Percentiles rank a stretch among this genome's conserved stretches.
These are phyloP conservation scores for Triglochin maritima DNA, from an alignment of 106 monocot genomes.

Conservation along the genomic window DNA sequence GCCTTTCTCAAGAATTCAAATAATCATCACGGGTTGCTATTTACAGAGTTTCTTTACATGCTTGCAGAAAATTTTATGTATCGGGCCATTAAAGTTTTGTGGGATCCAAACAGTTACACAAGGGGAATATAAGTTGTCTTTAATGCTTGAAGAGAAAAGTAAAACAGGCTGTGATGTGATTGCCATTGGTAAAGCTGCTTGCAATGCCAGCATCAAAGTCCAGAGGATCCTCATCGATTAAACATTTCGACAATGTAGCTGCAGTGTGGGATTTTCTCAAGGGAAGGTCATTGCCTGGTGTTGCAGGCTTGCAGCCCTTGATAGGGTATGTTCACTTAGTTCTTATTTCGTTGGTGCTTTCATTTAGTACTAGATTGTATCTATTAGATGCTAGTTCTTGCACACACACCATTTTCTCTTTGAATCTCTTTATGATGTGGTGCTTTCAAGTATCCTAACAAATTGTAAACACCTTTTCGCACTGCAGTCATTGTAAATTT, in stretches of 20 bases:
- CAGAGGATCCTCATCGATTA: slow-evolving; percentile 13
- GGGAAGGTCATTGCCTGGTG: slow-evolving; percentile 62
- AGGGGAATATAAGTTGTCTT: slow-evolving; percentile 38
- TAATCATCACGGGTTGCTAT: too few species aligned
- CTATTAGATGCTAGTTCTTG: neutral
- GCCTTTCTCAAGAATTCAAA: too few species aligned
- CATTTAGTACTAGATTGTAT: neutral
- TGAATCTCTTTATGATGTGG: too few species aligned
- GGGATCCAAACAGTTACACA: slow-evolving; percentile 11
- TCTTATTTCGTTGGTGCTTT: neutral
- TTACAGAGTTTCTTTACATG: neutral
- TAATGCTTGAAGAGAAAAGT: slow-evolving; percentile 44
- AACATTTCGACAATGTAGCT: slow-evolving; percentile 46
- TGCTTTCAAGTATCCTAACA: neutral
- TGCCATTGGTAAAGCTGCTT: slow-evolving; percentile 55
- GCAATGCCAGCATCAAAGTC: slow-evolving; percentile 24
- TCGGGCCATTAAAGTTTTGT: slow-evolving; percentile 57
- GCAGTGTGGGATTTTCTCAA: slow-evolving; percentile 79
- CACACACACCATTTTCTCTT: too few species aligned
- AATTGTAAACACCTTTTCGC: neutral
- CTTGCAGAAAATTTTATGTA: slow-evolving; percentile 70
- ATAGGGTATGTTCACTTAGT: slow-evolving; percentile 46
- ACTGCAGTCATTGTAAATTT: too few species aligned
- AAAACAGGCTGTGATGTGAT: slow-evolving; percentile 45
- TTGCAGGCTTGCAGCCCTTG: slow-evolving; percentile 79